These are phyloP conservation scores for Penicillium sclerotiorum DNA, from an alignment of 2,329 filamentous ascomycete genomes.

Conservation along the genomic window DNA sequence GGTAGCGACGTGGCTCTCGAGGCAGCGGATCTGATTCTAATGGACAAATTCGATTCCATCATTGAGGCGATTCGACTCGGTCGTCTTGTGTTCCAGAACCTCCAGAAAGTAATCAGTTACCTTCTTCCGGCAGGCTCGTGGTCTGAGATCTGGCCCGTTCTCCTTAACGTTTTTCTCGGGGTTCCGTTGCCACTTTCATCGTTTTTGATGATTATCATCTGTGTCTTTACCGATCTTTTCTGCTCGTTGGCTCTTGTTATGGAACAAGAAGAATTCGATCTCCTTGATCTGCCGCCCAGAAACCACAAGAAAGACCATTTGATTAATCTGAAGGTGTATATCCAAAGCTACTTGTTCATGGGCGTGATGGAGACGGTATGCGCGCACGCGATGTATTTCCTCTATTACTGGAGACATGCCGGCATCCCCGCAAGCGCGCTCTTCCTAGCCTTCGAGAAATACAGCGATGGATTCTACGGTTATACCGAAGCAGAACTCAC, in stretches of 20 bases:
- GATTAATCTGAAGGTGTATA: slow-evolving; percentile 71
- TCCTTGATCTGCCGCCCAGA: slow-evolving; percentile 69
- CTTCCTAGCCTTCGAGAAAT: too few relatives aligned
- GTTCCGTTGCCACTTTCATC: slow-evolving; percentile 72
- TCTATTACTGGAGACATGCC: slow-evolving; percentile 65
- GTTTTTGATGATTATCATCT: slow-evolving; percentile 72
- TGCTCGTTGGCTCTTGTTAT: slow-evolving; percentile 74
- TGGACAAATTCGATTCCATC: slow-evolving; percentile 3
- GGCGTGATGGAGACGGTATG: slow-evolving; percentile 64
- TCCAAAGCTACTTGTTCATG: slow-evolving; percentile 72
- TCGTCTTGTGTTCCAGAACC: slow-evolving; percentile 10
- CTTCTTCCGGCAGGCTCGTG: slow-evolving; percentile 63
- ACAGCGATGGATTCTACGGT: slow-evolving; percentile 56
- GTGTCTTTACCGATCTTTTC: slow-evolving; percentile 77
- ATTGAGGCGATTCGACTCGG: slow-evolving; percentile 9
- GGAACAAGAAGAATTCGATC: slow-evolving; percentile 75
- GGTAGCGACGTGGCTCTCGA: slow-evolving; percentile 14
- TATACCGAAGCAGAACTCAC: slow-evolving; percentile 64
- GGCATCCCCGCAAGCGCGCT: too few relatives aligned
- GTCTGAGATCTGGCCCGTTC: slow-evolving; percentile 74
- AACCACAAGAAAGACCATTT: slow-evolving; percentile 70
- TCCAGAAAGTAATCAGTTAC: slow-evolving; percentile 9
- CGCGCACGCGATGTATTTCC: slow-evolving; percentile 68
- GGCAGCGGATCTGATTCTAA: slow-evolving; percentile 11
- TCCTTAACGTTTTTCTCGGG: slow-evolving; percentile 72